phyloP scores from a whole-genome alignment of 768 basidiomycete genomes.

The Naganishia friedmannii region DNA sequence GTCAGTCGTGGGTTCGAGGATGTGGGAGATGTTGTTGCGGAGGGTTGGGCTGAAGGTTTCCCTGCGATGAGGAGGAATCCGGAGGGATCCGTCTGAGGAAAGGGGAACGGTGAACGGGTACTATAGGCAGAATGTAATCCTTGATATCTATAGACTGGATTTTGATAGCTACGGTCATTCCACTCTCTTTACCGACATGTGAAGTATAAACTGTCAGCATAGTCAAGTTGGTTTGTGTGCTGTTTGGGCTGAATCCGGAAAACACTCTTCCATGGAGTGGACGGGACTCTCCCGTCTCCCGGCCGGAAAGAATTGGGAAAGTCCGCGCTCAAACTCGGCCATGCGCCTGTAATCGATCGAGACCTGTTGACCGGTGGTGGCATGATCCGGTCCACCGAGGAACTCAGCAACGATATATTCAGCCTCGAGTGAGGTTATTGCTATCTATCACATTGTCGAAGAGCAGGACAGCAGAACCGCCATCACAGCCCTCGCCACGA shows the following conservation, averaged over 20 bases:
- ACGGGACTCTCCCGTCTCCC: neutral
- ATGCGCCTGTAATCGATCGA: too few species aligned
- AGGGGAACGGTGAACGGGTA: neutral
- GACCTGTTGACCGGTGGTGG: too few species aligned
- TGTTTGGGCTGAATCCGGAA: neutral
- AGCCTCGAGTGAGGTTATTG: too few species aligned
- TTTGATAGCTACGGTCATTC: too few species aligned
- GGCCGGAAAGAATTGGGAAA: too few species aligned
- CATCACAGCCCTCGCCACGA: constrained; percentile 31
- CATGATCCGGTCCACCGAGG: neutral
- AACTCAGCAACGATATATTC: too few species aligned
- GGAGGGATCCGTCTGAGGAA: too few species aligned
- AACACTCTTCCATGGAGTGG: neutral
- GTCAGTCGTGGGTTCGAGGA: constrained; percentile 27
- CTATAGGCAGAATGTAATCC: neutral
- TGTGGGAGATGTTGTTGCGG: constrained; percentile 25
- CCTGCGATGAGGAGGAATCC: constrained; percentile 28
- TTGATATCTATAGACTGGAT: neutral
- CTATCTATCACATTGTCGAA: neutral
- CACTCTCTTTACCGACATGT: too few species aligned
- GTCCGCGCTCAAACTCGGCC: too few species aligned
- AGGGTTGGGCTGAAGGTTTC: constrained; percentile 31
- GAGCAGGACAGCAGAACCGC: neutral
- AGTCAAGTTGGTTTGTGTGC: too few species aligned
- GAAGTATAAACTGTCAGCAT: too few species aligned